A percentile compares a stretch with the other conserved stretches of the same genome.
These are phyloP conservation scores for Drechslerella coelobrocha DNA, from an alignment of 2,329 filamentous ascomycete species.

Conservation along the genomic window DNA sequence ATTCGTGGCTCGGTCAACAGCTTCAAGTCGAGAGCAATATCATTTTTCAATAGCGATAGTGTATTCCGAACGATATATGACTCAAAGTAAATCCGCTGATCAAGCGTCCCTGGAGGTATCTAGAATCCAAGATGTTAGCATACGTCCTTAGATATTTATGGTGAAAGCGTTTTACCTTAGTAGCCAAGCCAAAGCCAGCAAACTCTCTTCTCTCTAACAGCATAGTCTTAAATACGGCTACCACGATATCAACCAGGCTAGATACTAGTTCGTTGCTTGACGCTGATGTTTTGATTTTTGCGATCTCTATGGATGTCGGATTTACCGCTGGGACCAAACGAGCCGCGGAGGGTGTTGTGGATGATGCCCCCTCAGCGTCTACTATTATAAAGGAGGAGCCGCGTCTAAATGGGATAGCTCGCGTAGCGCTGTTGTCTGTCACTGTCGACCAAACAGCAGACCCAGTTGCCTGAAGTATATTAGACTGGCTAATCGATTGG, in stretches of 20 bases:
- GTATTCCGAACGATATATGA: constrained; percentile 83
- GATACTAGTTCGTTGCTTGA: constrained; percentile 61
- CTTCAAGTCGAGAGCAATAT: constrained; percentile 74
- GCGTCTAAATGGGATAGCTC: constrained; percentile 60
- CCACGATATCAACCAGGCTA: constrained; percentile 75
- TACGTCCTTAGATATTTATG: not conserved
- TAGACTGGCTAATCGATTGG: constrained; percentile 61
- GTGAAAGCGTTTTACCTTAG: constrained; percentile 67
- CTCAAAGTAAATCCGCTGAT: constrained; percentile 94
- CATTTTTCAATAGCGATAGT: constrained; percentile 72
- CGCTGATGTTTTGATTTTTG: constrained; percentile 65
- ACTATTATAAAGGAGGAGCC: constrained; percentile 92
- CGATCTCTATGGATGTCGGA: constrained; percentile 62
- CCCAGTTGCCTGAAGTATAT: constrained; percentile 53
- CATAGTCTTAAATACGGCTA: constrained; percentile 84
- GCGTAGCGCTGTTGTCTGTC: constrained; percentile 39
- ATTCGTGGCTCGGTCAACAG: constrained; percentile 80
- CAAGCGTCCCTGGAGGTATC: constrained; percentile 82
- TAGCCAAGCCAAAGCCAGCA: constrained; percentile 79
- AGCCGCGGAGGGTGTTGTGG: constrained; percentile 38
- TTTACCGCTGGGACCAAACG: constrained; percentile 49
- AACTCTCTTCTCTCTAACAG: constrained; percentile 88
- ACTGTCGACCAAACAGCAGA: constrained; percentile 49
- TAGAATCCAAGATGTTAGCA: constrained; percentile 10
- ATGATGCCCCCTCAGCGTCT: constrained; percentile 26